phyloP scores from a whole-genome alignment of 139 green algal species.

The Zygnema circumcarinatum region DNA sequence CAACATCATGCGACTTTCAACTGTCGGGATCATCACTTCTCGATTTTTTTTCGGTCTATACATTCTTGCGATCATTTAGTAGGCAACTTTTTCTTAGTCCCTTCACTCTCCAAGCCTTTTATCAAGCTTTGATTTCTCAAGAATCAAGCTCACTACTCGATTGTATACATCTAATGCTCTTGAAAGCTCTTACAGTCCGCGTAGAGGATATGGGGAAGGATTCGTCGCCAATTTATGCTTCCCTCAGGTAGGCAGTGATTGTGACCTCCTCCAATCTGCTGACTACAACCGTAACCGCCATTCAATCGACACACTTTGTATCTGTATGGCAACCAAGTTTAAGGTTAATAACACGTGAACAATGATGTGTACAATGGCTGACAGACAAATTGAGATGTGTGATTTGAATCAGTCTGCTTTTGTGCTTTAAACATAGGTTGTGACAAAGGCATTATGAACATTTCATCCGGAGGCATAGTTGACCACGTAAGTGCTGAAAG shows the following conservation, averaged over 20 bases:
- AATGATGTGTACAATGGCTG: neutral
- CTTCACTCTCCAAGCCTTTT: constrained; percentile 56
- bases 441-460: too few relatives aligned
- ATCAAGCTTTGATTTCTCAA: neutral
- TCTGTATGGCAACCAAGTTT: neutral
- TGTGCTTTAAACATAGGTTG: too few relatives aligned
- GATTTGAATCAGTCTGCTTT: too few relatives aligned
- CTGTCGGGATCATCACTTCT: constrained; percentile 1
- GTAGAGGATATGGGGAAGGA: neutral
- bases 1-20: constrained; percentile 31
- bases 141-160: constrained; percentile 41
- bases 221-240: neutral
- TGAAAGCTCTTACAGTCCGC: neutral
- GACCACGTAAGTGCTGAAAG: too few relatives aligned
- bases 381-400: too few relatives aligned
- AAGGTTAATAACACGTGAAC: neutral
- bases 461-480: too few relatives aligned
- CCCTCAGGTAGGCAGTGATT: neutral
- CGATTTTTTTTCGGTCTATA: constrained; percentile 40
- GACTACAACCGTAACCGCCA: neutral
- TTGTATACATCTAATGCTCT: constrained; percentile 35
- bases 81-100: constrained; percentile 49
- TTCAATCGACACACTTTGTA: neutral
- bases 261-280: neutral
- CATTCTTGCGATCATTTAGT: constrained; percentile 52